A percentile compares a stretch with the other conserved stretches of the same genome.
Evolutionary conservation across 2,329 filamentous ascomycete species (phyloP).

Genomic region (Fusarium longipes): DNA sequence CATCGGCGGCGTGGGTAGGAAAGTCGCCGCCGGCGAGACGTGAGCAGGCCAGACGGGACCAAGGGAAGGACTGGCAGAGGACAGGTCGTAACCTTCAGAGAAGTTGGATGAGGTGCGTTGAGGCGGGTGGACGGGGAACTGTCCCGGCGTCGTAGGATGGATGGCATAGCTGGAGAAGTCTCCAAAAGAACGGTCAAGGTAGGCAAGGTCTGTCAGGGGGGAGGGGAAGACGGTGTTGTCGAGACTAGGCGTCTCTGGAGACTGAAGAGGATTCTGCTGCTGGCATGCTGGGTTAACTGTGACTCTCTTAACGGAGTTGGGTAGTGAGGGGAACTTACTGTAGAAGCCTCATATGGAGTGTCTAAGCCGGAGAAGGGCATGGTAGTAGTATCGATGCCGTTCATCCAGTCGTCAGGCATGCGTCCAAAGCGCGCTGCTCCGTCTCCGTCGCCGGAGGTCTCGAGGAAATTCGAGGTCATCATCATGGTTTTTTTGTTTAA

Average conservation of each 20-base stretch:
- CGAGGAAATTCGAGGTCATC: conserved; percentile 43
- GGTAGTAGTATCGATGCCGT: conserved; percentile 28
- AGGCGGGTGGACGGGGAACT: conserved; percentile 34
- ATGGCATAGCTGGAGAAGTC: conserved; percentile 39
- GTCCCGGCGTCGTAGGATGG: conserved; percentile 29
- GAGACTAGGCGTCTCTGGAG: conserved; percentile 41
- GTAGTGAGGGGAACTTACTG: conserved; percentile 24
- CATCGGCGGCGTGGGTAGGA: conserved; percentile 43
- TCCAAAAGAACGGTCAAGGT: conserved; percentile 41
- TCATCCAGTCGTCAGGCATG: conserved; percentile 38
- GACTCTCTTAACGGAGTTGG: not conserved
- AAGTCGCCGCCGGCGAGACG: conserved; percentile 38
- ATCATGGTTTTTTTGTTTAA: conserved; percentile 40
- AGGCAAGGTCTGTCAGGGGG: conserved; percentile 40
- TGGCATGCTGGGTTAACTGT: conserved; percentile 1
- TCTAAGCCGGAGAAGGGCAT: conserved; percentile 41
- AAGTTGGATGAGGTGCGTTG: conserved; percentile 34
- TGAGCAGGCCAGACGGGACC: conserved; percentile 40
- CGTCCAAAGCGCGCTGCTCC: conserved; percentile 19
- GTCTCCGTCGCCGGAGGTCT: conserved; percentile 33
- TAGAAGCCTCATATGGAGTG: conserved; percentile 36
- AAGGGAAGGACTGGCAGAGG: conserved; percentile 29
- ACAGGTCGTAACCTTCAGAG: conserved; percentile 39
- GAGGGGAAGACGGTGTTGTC: conserved; percentile 44
- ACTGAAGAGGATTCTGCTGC: conserved; percentile 38